Evolutionary conservation across 257 asterid genomes (phyloP).

Genomic region (Primulina eburnea): DNA sequence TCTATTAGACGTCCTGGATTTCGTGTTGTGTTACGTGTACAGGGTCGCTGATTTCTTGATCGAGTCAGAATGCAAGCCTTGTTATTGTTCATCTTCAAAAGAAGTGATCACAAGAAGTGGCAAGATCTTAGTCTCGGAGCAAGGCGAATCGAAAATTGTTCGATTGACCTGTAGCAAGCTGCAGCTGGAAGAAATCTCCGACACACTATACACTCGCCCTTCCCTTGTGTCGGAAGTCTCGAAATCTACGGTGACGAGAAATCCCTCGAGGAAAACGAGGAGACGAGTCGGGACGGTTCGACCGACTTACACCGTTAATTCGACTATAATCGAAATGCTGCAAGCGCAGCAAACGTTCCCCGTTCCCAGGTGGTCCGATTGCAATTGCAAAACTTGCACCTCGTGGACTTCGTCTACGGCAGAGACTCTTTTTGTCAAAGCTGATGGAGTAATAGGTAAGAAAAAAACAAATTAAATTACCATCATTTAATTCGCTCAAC

Average conservation of each 20-base stretch:
- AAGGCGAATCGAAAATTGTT: constrained; percentile 66
- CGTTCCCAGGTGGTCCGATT: constrained; percentile 84
- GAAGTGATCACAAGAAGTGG: constrained; percentile 51
- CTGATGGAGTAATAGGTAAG: constrained; percentile 68
- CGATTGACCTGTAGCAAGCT: constrained; percentile 48
- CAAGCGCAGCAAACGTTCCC: constrained; percentile 44
- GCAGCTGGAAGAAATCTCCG: constrained; percentile 83
- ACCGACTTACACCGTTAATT: constrained; percentile 48
- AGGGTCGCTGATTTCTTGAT: constrained; percentile 50
- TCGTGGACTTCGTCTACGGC: constrained; percentile 56
- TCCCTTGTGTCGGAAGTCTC: constrained; percentile 54
- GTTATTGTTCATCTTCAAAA: constrained; percentile 65
- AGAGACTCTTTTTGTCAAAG: constrained; percentile 64
- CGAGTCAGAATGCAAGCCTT: constrained; percentile 90
- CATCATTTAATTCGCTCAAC: not conserved
- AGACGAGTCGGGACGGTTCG: constrained; percentile 25
- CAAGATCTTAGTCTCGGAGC: constrained; percentile 66
- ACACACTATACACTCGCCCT: constrained; percentile 78
- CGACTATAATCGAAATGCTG: constrained; percentile 73
- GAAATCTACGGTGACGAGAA: constrained; percentile 32
- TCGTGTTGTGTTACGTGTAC: constrained; percentile 59
- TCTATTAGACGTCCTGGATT: constrained; percentile 58
- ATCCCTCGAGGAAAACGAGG: constrained; percentile 23
- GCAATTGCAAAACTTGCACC: constrained; percentile 75
- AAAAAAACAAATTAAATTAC: not conserved